These are phyloP conservation scores for Leccinum subgranulosum DNA, from an alignment of 768 basidiomycete species.

Conservation along the genomic window DNA sequence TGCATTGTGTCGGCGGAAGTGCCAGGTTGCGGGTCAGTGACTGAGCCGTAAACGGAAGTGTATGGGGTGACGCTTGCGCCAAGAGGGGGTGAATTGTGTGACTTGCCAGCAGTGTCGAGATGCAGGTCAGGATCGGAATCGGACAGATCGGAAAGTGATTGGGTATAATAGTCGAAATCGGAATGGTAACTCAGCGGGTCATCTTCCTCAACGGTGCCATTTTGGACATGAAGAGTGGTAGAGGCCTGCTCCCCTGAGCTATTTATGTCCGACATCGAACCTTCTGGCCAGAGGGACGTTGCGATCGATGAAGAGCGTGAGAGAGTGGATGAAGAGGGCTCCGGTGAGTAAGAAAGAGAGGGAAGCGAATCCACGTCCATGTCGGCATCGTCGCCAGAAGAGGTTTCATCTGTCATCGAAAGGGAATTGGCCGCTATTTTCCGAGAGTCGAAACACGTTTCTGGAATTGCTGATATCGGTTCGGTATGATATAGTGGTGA, in stretches of 20 bases:
- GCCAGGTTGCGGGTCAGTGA: slow-evolving; percentile 38
- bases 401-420: slow-evolving; percentile 20
- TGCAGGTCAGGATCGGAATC: slow-evolving; percentile 28
- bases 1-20: slow-evolving; percentile 40
- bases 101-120: background rate
- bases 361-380: slow-evolving; percentile 34
- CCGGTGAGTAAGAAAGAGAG: slow-evolving; percentile 32
- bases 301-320: slow-evolving; percentile 43
- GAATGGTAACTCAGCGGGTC: slow-evolving; percentile 35
- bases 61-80: slow-evolving; percentile 15
- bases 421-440: slow-evolving; percentile 7
- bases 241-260: slow-evolving; percentile 6
- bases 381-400: slow-evolving; percentile 24
- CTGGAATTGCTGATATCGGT: background rate
- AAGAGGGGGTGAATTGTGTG: slow-evolving; percentile 9
- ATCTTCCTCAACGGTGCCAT: slow-evolving; percentile 21
- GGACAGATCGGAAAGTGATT: slow-evolving; percentile 28
- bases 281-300: slow-evolving; percentile 30
- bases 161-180: slow-evolving; percentile 36
- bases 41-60: slow-evolving; percentile 21
- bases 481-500: background rate
- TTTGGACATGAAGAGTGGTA: background rate
- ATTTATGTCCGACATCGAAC: slow-evolving; percentile 19
- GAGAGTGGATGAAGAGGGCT: slow-evolving; percentile 34
- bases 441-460: slow-evolving; percentile 5